These are phyloP conservation scores for Naganishia friedmannii DNA, from an alignment of 768 basidiomycete genomes.

Conservation along the genomic window DNA sequence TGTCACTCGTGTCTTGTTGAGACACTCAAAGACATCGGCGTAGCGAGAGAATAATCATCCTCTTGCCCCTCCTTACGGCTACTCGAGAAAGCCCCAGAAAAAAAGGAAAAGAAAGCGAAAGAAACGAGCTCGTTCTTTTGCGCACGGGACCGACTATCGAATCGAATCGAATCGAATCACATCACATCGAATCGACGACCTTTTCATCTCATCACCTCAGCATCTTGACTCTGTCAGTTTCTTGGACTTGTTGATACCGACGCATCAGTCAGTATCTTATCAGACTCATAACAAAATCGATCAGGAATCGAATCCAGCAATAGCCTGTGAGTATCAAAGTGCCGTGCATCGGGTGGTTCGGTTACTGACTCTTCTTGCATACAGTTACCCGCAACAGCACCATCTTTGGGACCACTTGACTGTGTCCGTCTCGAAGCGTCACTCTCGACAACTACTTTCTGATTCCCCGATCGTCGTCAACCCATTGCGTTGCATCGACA, in stretches of 20 bases:
- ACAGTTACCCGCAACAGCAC: neutral
- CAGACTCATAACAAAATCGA: constrained; percentile 6
- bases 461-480: constrained; percentile 21
- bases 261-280: neutral
- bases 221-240: neutral
- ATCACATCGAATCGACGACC: constrained; percentile 2
- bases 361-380: neutral
- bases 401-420: constrained; percentile 23
- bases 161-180: constrained; percentile 2
- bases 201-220: neutral
- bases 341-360: neutral
- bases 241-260: neutral
- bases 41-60: constrained; percentile 4
- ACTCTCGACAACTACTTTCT: neutral
- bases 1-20: constrained; percentile 7
- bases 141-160: neutral
- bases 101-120: neutral
- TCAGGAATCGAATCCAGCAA: constrained; percentile 14
- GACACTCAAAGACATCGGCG: constrained; percentile 7
- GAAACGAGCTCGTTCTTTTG: constrained; percentile 13
- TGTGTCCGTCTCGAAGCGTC: constrained; percentile 14
- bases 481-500: constrained; percentile 18
- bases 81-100: neutral
- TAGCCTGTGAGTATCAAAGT: neutral
- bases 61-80: neutral